phyloP scores from a whole-genome alignment of 2,329 filamentous ascomycete species.

The Aspergillus fischeri region DNA sequence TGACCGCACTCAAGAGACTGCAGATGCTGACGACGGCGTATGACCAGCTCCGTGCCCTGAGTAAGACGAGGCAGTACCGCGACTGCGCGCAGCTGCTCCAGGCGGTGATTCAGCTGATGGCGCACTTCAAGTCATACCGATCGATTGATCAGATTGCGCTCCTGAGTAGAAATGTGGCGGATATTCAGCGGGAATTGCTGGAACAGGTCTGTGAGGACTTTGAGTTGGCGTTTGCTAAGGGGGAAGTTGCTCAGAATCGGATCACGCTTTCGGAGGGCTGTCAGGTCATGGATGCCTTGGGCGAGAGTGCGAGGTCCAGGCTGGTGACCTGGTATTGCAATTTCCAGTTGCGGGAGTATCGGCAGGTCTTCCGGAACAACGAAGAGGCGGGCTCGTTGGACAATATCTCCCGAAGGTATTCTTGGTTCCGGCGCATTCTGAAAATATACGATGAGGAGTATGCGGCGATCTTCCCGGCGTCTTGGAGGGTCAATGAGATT shows the following conservation, averaged over 20 bases:
- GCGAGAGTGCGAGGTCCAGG: slow-evolving; percentile 75
- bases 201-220: slow-evolving; percentile 99
- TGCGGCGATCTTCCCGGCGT: slow-evolving; percentile 74
- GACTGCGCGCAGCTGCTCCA: slow-evolving; percentile 92
- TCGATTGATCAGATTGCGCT: slow-evolving; percentile 98
- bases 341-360: slow-evolving; percentile 89
- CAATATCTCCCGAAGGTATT: slow-evolving; percentile 91
- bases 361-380: slow-evolving; percentile 91
- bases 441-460: slow-evolving; percentile 96
- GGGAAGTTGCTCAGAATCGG: slow-evolving; percentile 68
- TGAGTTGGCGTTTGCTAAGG: slow-evolving; percentile 88
- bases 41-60: slow-evolving; percentile 81
- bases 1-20: slow-evolving; percentile 93
- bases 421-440: slow-evolving; percentile 94
- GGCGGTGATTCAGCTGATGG: slow-evolving; percentile 95
- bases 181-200: slow-evolving; percentile 84
- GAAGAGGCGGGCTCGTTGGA: slow-evolving; percentile 95
- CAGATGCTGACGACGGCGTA: slow-evolving; percentile 99
- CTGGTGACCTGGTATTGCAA: slow-evolving; percentile 97
- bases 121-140: slow-evolving; percentile 95
- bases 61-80: slow-evolving; percentile 82
- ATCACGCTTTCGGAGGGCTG: slow-evolving; percentile 79
- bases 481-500: slow-evolving; percentile 88
- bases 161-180: slow-evolving; percentile 85
- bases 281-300: slow-evolving; percentile 88